Evolutionary conservation across 2,329 filamentous ascomycete species (phyloP), one percentile per base, ranked within the genome.

Genomic region (Ophiocordyceps camponoti-rufipedis): DNA sequence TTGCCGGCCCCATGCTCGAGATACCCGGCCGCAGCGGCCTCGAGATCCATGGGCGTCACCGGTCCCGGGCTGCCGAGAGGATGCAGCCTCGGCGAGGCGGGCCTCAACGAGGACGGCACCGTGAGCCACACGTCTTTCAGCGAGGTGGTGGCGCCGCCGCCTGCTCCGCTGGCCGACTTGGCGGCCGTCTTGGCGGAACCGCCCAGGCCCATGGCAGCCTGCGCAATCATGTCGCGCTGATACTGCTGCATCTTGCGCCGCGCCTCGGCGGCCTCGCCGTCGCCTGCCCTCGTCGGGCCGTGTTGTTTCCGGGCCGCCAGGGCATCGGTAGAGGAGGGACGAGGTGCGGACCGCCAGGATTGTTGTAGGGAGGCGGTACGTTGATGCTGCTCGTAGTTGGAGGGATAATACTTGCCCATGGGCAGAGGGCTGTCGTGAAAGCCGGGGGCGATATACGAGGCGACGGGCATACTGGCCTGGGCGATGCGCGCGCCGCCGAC

Each of bases 391-490:
- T 75, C 71, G 52, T 76, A 79, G 57, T 78, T 78, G 28, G 72
- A 70, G 0, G 75, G 75, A 48, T 79, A 77, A 52, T 79, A 80
- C 58, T 78, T 79, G 23, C 75, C 75, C 59, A 76, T 63, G 0
- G 74, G 71, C 31, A 75, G 58, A 4, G 65, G 58, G 33, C 58
- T 64, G 35, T 67, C 66, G 44, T 69, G 65, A 35, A 68, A 61
- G 2, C 70, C 71, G 28, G 65, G 66, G 7, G 71, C 69, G 31
- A 70, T 61, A 48, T 73, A 74, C 1, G 71, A 71, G 9, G 70
- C 59, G 33, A 73, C 64, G 7, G 70, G 68, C 7, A 66, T 67
- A 51, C 62, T 63, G 29, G 61, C 49, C 10, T 54, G 53, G 41
- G 50, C 44, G 43, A 53, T 48, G 29, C 8, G 29, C 29, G 29